Evolutionary conservation across 345 rosid species (phyloP), one percentile per base, ranked within the genome.

Genomic region (Hypericum perforatum): DNA sequence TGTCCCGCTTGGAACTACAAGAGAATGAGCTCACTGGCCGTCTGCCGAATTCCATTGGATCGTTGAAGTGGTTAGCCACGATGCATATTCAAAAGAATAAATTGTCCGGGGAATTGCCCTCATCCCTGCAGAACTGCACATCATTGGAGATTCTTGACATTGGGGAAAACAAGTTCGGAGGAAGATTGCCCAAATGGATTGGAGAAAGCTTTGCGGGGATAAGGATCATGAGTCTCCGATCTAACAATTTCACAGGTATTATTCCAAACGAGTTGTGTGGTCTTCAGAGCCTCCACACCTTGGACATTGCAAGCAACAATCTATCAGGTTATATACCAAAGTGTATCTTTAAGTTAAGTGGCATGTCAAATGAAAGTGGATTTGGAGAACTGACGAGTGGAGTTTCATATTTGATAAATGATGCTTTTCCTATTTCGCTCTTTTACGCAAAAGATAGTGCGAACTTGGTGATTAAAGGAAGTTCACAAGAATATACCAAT

Each of bases 1-100:
- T 63, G 0, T 56, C 16, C 43, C 49, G 52, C 37, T 14, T 55
- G n/a, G 60, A 63, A 47, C 43, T 49, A 12, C 55, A 49, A 11
- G 36, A 40, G 60, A 63, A 63, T 36, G 48, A 37, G n/a, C 11
- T 62, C 9, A 46, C 60, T 8, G 67, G 67, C 9, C 12, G 37
- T 2, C 46, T 63, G n/a, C 61, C 61, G 7, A 10, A 15, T 37
- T 52, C 55, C 37, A 36, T 52, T 10, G 55, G 55, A 12, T 36
- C 39, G 3, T 37, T 52, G 13, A 13, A 13, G 11, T 52, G 41
- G 7, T 42, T 52, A 1, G 37, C 16, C 41, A 16, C 38, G 10
- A 9, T 52, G 15, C 39, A 36, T 40, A 7, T 52, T 10, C 37
- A 41, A 12, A 52, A 38, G 14, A 52, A 51, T 15, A 13, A 10